Evolutionary conservation across 225 moss, liverwort and hornwort species (phyloP), one percentile per base, ranked within the genome.

Genomic region (Takakia lepidozioides): DNA sequence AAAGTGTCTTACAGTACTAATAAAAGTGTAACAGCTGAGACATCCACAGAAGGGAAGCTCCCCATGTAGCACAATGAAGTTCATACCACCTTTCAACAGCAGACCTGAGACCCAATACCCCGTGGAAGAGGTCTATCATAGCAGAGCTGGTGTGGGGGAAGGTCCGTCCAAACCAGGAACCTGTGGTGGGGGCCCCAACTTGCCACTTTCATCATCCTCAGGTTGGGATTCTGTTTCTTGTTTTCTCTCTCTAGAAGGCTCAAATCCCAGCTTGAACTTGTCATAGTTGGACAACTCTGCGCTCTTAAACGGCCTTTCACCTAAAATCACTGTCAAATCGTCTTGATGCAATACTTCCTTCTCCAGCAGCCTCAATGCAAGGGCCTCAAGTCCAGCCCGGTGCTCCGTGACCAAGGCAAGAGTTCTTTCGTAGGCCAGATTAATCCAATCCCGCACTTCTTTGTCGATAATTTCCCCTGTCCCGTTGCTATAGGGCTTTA

Each of bases 291-390:
- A 85, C 45, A 91, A 60, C 58, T 98, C 91, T 6, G 83, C 70
- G 52, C 78, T 82, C 67, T 81, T 87, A 57, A 91, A 98, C n/a
- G 95, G 91, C 59, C 95, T 80, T 35, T 85, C 87, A 24, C 85
- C 95, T 61, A 98, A 61, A 59, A 98, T 70, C 40, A 69, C 62
- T 27, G 78, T 65, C 55, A 98, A 57, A 49, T 98, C 95, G 38
- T 98, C 90, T 57, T 98, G 95, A 66, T 98, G 91, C 62, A 98
- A 61, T 21, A 98, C 87, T 68, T 98, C 95, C 53, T 91, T 90
- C 59, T 98, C 95, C 39, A 98, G 62, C 27, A 98, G 71, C 69
- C 85, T 81, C 3, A 82, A 63, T 25, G 91, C 87, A 49, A 98
- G 68, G 35, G 72, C 48, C 78, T 98, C 87, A 15, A 98, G 78